A percentile compares a stretch with the other conserved stretches of the same genome.
These are phyloP conservation scores for Ascomycota sp. DNA, from an alignment of 2,329 filamentous ascomycete genomes.

Conservation along the genomic window DNA sequence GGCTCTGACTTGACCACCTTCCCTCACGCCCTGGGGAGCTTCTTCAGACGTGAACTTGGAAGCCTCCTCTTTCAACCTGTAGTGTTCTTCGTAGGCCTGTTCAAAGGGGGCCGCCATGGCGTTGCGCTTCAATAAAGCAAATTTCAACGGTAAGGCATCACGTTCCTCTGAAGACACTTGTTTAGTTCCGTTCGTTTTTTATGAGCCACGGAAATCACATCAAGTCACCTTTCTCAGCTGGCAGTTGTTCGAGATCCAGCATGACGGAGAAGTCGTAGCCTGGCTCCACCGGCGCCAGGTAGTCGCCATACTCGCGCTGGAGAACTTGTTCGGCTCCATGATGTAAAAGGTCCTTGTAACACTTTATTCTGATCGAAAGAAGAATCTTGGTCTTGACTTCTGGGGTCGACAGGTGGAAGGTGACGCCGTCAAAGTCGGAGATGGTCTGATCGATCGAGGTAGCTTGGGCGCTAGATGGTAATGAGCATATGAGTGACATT, in stretches of 20 bases:
- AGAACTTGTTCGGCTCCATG: slow-evolving; percentile 86
- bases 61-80: slow-evolving; percentile 64
- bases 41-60: slow-evolving; percentile 84
- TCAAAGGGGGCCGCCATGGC: slow-evolving; percentile 98
- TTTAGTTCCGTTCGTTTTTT: not conserved
- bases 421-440: slow-evolving; percentile 96
- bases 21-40: slow-evolving; percentile 69
- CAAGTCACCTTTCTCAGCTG: slow-evolving; percentile 45
- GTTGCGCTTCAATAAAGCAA: slow-evolving; percentile 88
- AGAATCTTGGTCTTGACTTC: slow-evolving; percentile 85
- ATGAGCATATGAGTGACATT: slow-evolving; percentile 15
- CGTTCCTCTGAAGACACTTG: slow-evolving; percentile 37
- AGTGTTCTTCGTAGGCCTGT: slow-evolving; percentile 84
- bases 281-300: slow-evolving; percentile 66
- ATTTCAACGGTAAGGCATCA: slow-evolving; percentile 66
- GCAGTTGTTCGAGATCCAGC: slow-evolving; percentile 72
- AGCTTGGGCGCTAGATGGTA: slow-evolving; percentile 46
- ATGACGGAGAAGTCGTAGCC: slow-evolving; percentile 92
- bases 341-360: slow-evolving; percentile 73
- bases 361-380: slow-evolving; percentile 85
- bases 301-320: slow-evolving; percentile 80
- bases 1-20: slow-evolving; percentile 81
- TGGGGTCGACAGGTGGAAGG: slow-evolving; percentile 93
- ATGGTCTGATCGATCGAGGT: slow-evolving; percentile 91
- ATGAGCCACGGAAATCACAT: no score